Evolutionary conservation across 495 filamentous ascomycete species (phyloP), one percentile per base, ranked within the genome.

Genomic region (Aspergillus funiculosus): DNA sequence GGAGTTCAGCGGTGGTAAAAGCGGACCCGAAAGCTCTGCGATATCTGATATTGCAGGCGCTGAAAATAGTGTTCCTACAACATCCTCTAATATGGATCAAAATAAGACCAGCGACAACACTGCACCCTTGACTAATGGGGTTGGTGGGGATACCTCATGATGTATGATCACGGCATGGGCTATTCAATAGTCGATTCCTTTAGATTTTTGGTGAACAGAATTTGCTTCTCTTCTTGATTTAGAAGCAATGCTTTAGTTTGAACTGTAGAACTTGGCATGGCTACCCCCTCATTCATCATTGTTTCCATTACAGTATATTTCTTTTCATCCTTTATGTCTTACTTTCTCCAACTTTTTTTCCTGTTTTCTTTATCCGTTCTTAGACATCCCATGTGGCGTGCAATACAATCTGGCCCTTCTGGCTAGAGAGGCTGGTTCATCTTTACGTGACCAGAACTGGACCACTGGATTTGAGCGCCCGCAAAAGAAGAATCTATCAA

Each of bases 51-150:
- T 41, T 27, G 24, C 41, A 27, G 52, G 31, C 27, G 46, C n/a
- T 8, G 52, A 49, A 37, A 37, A 19, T 31, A 32, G 18, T 18
- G 43, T 27, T 13, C 6, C 43, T 6, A 17, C 39, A 6, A 27
- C 30, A 10, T 18, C 14, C 13, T 29, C 48, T 18, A 44, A 43
- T 27, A 13, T 21, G 6, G 51, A 41, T 13, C 45, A 29, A 11
- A 43, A 28, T 10, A 54, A 53, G 28, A 35, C 5, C 32, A 51
- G 41, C 21, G 52, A 51, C 29, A 51, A 29, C 31, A 38, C 45
- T 11, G 38, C 31, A 2, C 43, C 63, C 35, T 34, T 66, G 43
- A 60, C 62, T n/a, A 72, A 70, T 28, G 70, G 68, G 10, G 61
- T 58, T 14, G 49, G 39, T 29, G 49, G 45, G 6, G 59, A 62